Conservation (phyloP, 129 eudicot species). For the Rutidosis leptorrhynchoides region DNA sequence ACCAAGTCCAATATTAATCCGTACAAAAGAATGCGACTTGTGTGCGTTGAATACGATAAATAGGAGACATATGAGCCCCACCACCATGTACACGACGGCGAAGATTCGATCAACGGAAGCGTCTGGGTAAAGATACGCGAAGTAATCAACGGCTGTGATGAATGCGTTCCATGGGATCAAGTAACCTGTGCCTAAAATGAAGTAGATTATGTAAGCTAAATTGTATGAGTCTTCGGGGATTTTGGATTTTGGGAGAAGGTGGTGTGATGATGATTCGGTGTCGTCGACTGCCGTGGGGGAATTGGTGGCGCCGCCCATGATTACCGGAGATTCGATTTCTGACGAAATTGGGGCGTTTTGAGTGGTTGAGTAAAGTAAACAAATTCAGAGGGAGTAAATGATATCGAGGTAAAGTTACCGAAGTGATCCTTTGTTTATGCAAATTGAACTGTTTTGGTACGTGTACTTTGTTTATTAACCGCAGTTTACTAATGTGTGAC, state of each 20-base stretch:
- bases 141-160: constrained; percentile 99
- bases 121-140: constrained; percentile 78
- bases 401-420: background rate
- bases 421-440: background rate
- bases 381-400: background rate
- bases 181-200: constrained; percentile 83
- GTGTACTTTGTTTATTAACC: background rate
- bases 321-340: constrained; percentile 19
- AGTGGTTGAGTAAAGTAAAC: constrained; percentile 18
- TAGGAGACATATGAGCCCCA: constrained; percentile 45
- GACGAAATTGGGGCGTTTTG: background rate
- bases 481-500: background rate
- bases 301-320: constrained; percentile 35
- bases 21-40: constrained; percentile 42
- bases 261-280: constrained; percentile 45
- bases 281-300: constrained; percentile 34
- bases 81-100: constrained; percentile 61
- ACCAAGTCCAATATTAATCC: constrained; percentile 71
- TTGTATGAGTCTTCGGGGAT: constrained; percentile 69
- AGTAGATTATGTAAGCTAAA: constrained; percentile 80
- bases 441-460: background rate
- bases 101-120: constrained; percentile 84
- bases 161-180: constrained; percentile 97
- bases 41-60: constrained; percentile 51
- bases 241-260: constrained; percentile 32